Conservation (phyloP, 2,329 filamentous ascomycete species). For the Penicillium nordicum region DNA sequence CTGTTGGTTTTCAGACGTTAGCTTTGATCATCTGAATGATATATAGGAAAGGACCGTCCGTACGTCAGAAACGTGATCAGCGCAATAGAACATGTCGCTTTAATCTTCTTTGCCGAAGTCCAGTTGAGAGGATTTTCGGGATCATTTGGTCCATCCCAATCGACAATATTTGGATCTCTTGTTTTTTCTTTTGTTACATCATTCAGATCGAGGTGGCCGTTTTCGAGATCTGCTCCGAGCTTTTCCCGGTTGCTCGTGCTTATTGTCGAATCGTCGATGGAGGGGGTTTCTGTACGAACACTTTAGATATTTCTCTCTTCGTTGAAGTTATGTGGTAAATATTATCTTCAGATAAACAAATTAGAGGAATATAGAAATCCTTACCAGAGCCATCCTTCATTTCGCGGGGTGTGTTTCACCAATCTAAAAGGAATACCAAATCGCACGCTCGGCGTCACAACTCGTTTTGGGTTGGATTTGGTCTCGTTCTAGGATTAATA, state of each 20-base stretch:
- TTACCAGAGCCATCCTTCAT: background rate
- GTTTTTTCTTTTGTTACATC: background rate
- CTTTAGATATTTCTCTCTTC: background rate
- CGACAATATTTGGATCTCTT: constrained; percentile 51
- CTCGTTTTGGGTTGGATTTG: background rate
- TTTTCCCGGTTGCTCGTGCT: constrained; percentile 13
- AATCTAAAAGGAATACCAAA: background rate
- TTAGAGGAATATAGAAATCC: too few species aligned
- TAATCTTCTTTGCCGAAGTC: constrained; percentile 41
- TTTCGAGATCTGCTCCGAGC: constrained; percentile 11
- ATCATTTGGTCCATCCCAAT: constrained; percentile 59
- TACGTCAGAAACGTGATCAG: constrained; percentile 37
- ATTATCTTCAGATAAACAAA: background rate
- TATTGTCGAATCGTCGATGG: constrained; percentile 17
- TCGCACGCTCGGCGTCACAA: background rate
- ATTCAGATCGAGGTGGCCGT: background rate
- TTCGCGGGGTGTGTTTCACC: background rate
- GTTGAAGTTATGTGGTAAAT: background rate
- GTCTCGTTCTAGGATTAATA: background rate
- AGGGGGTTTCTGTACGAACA: constrained; percentile 3
- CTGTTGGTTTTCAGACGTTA: constrained; percentile 9
- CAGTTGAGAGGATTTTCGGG: constrained; percentile 33
- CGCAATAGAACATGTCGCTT: constrained; percentile 48
- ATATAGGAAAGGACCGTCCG: constrained; percentile 10
- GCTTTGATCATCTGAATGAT: background rate